Evolutionary conservation across 2,329 filamentous ascomycete genomes (phyloP), one percentile per base, ranked within the genome.

Genomic region (Ramularia collo-cygni): DNA sequence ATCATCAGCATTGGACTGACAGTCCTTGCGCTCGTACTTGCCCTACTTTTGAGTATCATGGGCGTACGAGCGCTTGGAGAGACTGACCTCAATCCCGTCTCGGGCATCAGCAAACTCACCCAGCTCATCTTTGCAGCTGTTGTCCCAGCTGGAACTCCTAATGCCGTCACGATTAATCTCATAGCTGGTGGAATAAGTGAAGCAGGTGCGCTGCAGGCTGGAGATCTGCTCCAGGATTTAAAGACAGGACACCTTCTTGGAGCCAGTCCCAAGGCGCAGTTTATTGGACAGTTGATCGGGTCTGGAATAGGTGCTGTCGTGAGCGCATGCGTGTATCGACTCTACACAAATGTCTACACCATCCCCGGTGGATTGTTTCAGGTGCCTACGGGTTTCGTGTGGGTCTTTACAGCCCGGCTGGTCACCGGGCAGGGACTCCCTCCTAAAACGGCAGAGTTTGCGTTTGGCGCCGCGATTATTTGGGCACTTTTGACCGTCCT

Each of bases 1-100:
- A 74, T 95, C 3, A 87, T 96, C 2, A 85, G 89, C 0, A 72
- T 89, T 38, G 74, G 82, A 9, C 83, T 93, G 2, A 90, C 95
- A 5, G 61, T 93, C 18, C 81, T 96, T 62, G 87, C 92, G 0
- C 76, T 98, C 16, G 53, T 89, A 1, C 73, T 92, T 13, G 85
- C 83, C 40, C 81, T 92, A 5, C 57, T 81, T 7, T 67, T 81
- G 8, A 76, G 71, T 27, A 69, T 81, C 40, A 80, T 81, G 76
- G 77, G 76, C 31, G 77, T 81, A 2, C 74, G 77, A 28, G 77
- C 78, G 0, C 65, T 80, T 0, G 79, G 79, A 29, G 79, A 96
- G 68, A 96, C 92, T 4, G 92, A 98, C 56, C 72, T 98, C 8
- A 96, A 96, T 58, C 92, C 92, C 0, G 92, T 96, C 2, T 94